Evolutionary conservation across 2,329 filamentous ascomycete genomes (phyloP), one percentile per base, ranked within the genome.

Genomic region (Fusarium temperatum): DNA sequence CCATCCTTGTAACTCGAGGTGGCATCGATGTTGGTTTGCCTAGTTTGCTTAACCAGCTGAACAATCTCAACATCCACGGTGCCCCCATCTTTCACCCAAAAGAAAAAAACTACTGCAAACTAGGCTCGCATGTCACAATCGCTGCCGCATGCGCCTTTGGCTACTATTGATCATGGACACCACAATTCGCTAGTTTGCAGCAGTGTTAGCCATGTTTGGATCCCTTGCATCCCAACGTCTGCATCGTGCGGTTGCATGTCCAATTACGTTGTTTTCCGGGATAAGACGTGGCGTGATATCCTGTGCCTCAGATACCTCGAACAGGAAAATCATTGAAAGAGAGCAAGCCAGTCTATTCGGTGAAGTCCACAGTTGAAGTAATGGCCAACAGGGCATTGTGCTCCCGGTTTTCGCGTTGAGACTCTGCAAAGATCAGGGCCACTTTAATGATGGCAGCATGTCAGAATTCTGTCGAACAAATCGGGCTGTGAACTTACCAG

Each of bases 221-320:
- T 42, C 18, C 51, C 12, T 65, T 58, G 32, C 45, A 18, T 58
- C 53, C 39, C 35, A 39, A 38, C 38, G 26, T 39, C n/a, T 42
- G 53, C 45, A 66, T 68, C 44, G 28, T 26, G 61, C n/a, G 18
- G 39, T 35, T 54, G 22, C 28, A 36, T 63, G 30, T 38, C 61
- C 47, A 66, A 57, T 50, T 22, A 17, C 22, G 32, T 58, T 35
- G 44, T 51, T 38, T 48, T 20, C 38, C n/a, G 35, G 32, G 54
- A 36, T 42, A 35, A 53, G 65, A 59, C 41, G 63, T 68, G 65
- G 65, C 61, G 61, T 66, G 65, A 68, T 57, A 20, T 53, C 20
- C 24, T 30, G 20, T 28, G 26, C 15, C 28, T 50, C 24, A 32
- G 12, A 18, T 57, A 36, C n/a, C 26, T 41, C 50, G 14, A 38